A percentile compares a stretch with the other conserved stretches of the same genome.
Conservation (phyloP, 1,284 basidiomycete species). For the Thecaphora frezii region DNA sequence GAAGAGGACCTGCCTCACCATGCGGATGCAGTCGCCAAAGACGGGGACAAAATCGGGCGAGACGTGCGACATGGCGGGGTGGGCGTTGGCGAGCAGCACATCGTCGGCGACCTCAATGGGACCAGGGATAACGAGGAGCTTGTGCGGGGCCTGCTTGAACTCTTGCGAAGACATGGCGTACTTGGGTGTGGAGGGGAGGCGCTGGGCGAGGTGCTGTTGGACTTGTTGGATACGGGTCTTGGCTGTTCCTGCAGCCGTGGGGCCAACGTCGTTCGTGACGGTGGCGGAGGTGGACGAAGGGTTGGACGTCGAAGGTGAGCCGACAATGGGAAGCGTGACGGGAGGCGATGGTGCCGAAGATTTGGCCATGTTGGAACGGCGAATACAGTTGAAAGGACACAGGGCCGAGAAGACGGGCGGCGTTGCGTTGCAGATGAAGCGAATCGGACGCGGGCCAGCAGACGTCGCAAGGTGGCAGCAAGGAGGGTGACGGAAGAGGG, state of each 20-base stretch:
- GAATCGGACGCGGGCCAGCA: too few relatives aligned
- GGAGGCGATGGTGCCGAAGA: not conserved
- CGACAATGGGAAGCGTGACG: not conserved
- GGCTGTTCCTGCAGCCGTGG: slow-evolving; percentile 16
- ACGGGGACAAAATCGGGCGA: slow-evolving; percentile 85
- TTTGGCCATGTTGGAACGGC: too few relatives aligned
- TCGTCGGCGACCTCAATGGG: slow-evolving; percentile 81
- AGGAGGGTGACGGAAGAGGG: too few relatives aligned
- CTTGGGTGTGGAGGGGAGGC: slow-evolving; percentile 34
- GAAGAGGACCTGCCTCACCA: slow-evolving; percentile 69
- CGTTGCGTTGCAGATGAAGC: too few relatives aligned
- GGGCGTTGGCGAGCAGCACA: slow-evolving; percentile 62
- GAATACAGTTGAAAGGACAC: too few relatives aligned
- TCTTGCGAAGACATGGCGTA: slow-evolving; percentile 32
- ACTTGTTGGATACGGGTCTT: slow-evolving; percentile 28
- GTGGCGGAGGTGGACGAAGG: not conserved
- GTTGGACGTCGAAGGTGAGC: not conserved
- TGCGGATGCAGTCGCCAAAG: slow-evolving; percentile 85
- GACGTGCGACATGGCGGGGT: slow-evolving; percentile 68
- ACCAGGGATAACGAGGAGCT: slow-evolving; percentile 68
- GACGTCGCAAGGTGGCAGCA: too few relatives aligned
- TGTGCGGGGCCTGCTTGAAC: slow-evolving; percentile 54
- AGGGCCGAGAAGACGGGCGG: too few relatives aligned
- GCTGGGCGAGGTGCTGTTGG: slow-evolving; percentile 22
- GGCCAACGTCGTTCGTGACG: not conserved